Conservation (phyloP, 164 flowering plant genomes). For the Vitis labrusca region DNA sequence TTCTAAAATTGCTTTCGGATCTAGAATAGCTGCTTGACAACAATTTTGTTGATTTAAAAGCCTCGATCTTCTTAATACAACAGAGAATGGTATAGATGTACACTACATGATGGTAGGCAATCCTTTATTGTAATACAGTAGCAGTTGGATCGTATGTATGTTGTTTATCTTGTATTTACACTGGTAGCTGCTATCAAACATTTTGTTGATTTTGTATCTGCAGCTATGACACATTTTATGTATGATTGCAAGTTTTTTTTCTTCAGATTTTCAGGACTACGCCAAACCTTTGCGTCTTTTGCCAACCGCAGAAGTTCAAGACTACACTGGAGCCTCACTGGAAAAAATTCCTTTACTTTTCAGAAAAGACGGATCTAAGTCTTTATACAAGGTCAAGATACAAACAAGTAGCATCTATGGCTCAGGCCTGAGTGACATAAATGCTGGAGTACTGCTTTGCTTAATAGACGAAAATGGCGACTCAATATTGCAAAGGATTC, state of each 20-base stretch:
- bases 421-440: conserved; percentile 56
- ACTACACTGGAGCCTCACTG: conserved; percentile 25
- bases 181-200: background rate
- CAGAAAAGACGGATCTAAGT: conserved; percentile 25
- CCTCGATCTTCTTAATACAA: no score
- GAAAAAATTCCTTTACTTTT: conserved; percentile 25
- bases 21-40: no score
- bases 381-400: conserved; percentile 47
- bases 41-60: no score
- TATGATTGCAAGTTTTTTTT: background rate
- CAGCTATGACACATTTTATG: background rate
- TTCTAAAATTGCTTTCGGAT: no score
- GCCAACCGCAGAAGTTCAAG: conserved; percentile 51
- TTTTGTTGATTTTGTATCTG: background rate
- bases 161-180: no score
- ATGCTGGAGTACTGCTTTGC: conserved; percentile 70
- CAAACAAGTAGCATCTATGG: conserved; percentile 63
- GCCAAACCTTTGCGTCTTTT: conserved; percentile 68
- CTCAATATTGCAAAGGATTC: conserved; percentile 69
- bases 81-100: no score
- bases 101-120: no score
- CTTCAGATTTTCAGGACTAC: conserved; percentile 71
- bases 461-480: conserved; percentile 71
- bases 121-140: no score
- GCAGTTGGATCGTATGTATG: no score